Base-by-base conservation (phyloP, 1,284 basidiomycete genomes). In the Macrocystidia cucumis region DNA sequence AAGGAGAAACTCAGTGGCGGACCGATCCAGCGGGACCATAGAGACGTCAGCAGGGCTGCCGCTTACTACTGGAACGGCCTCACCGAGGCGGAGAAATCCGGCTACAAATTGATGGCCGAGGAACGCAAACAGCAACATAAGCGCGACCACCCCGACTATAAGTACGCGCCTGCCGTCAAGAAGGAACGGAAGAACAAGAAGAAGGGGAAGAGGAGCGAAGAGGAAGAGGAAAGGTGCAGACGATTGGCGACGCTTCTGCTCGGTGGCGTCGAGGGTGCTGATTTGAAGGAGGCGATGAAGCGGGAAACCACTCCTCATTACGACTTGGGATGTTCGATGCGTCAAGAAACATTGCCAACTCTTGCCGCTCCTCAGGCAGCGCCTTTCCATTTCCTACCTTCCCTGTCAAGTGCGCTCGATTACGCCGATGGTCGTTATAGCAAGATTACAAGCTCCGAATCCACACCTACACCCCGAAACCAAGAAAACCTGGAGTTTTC, bases 71-170 rank as follows among this genome's bases (percentile, higher is more conserved):
- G 55, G 56, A 50, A 49, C 29, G 34, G 38, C 9, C 47, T 56
- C 17, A 35, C 41, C 6, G 42, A 42, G 1, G 40, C 44, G 14
- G 48, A 45, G 28, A 48, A 49, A 31, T 34, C 66, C 49, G 65
- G 67, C 50, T 76, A 72, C 68, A 71, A 72, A 54, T 50, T 55
- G 25, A 60, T 72, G 36, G 54, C 70, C n/a, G 43, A 57, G 16
- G 65, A 69, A 39, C 71, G 73, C 46, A 66, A 70, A 45, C 46
- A 64, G 38, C 59, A 66, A 42, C 56, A 58, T 67, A 65, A 63
- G 17, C 35, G 52, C 38, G 56, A 64, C 40, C 67, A 74, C 43
- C 78, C 76, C 1, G 60, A 67, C 36, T 78, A 78, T 56, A 72
- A 67, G 49, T 80, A 78, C 44, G 50, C 43, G 12, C 46, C 74